A percentile compares a stretch with the other conserved stretches of the same genome.
phyloP scores from a whole-genome alignment of 306 rosid genomes.

The Lathyrus oleraceus region DNA sequence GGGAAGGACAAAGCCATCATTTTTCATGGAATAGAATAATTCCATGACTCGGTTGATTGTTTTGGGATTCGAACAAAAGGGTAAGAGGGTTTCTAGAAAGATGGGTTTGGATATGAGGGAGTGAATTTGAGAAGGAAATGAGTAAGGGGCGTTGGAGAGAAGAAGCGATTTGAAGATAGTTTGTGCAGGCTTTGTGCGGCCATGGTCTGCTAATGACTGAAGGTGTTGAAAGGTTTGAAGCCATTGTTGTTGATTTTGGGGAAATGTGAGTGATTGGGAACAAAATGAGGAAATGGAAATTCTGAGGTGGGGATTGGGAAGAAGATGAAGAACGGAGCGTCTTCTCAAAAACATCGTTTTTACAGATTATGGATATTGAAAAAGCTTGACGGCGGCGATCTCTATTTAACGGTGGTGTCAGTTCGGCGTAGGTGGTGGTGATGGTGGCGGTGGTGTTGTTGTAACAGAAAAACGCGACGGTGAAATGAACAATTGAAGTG shows the following conservation, averaged over 20 bases:
- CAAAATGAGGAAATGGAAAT: constrained; percentile 35
- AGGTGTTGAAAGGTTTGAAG: constrained; percentile 51
- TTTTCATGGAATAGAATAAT: constrained; percentile 51
- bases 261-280: constrained; percentile 36
- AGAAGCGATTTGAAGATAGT: constrained; percentile 52
- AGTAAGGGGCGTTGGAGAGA: not conserved
- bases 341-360: constrained; percentile 44
- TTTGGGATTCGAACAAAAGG: constrained; percentile 49
- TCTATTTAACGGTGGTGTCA: too few relatives aligned
- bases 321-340: constrained; percentile 30
- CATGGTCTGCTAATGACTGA: constrained; percentile 48
- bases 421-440: too few relatives aligned
- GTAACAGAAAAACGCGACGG: too few relatives aligned
- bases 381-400: too few relatives aligned
- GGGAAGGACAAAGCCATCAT: constrained; percentile 54
- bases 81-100: constrained; percentile 53
- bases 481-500: too few relatives aligned
- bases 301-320: constrained; percentile 23
- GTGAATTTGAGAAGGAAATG: constrained; percentile 51
- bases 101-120: constrained; percentile 46
- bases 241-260: constrained; percentile 34
- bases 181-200: constrained; percentile 42
- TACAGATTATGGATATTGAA: too few relatives aligned
- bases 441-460: too few relatives aligned
- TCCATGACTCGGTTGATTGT: constrained; percentile 46